Base-by-base conservation (phyloP, 805 yeast species). In the Pichia thaimueangensis region DNA sequence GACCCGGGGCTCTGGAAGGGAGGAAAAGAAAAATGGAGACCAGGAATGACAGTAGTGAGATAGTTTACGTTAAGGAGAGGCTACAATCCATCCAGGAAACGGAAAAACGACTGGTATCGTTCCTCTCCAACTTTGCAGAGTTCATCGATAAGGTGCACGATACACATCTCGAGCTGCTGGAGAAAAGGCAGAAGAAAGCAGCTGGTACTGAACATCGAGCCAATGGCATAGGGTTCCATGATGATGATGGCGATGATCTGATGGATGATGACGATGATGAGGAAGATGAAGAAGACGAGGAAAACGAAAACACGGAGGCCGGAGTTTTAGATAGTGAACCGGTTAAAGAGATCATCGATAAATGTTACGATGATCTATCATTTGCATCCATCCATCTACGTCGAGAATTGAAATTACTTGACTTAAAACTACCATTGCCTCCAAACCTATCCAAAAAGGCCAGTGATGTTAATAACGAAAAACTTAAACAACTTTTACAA, bases 391-490 rank as follows among this genome's bases (percentile, higher is more conserved):
- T 75, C 13, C 69, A 69, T 35, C 59, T 85, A 27, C 67, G 88
- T n/a, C 69, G 72, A 37, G 95, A 85, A 52, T 76, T 85, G 34
- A 76, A 76, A 54, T 53, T 73, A 12, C 65, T 83, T 60, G 88
- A 84, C 59, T 76, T 72, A 73, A 52, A 71, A 70, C 27, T 79
- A 76, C 10, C 84, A 30, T 65, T 84, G 22, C 93, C 95, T 1
- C 71, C 83, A 3, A 70, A 73, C 32, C 74, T 84, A 20, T 82
- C 80, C 39, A 80, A 80, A 49, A 81, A 82, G 63, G 86, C 87
- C 28, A 76, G 85, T 5, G 71, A 74, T 64, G 71, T 82, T 23
- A 87, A 88, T 3, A 64, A 66, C 30, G 71, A 66, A 48, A 81
- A 82, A 56, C 64, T 82, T 38, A 61, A 66, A 9, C 47, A 43